Conservation (phyloP, 768 basidiomycete species). For the Filobasidium wieringae region DNA sequence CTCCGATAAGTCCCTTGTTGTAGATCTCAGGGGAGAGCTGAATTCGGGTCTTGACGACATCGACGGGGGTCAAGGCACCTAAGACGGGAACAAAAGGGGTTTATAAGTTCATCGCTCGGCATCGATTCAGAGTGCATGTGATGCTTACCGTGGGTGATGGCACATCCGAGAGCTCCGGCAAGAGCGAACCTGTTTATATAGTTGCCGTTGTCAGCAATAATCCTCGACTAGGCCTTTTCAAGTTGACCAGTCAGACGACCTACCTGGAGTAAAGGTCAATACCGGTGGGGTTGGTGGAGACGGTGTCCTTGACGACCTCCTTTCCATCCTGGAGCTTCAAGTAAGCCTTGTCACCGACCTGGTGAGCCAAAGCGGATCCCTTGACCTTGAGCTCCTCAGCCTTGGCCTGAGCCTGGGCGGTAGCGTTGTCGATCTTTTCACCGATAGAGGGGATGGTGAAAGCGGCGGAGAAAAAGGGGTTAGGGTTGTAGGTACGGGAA, state of each 20-base stretch:
- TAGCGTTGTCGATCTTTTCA: constrained; percentile 37
- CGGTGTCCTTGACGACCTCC: constrained; percentile 31
- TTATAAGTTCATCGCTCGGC: too few relatives aligned
- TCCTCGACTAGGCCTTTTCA: too few relatives aligned
- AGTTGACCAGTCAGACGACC: not conserved
- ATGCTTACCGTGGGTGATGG: constrained; percentile 35
- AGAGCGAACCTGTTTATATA: constrained; percentile 34
- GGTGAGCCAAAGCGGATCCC: constrained; percentile 2
- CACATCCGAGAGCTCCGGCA: constrained; percentile 39
- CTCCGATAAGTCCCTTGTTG: constrained; percentile 61
- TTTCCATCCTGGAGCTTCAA: constrained; percentile 31
- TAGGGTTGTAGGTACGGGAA: constrained; percentile 11
- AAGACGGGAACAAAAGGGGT: too few relatives aligned
- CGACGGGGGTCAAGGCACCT: constrained; percentile 43
- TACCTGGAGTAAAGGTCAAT: constrained; percentile 33
- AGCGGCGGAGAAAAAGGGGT: constrained; percentile 36
- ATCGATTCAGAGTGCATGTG: too few relatives aligned
- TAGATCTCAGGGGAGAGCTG: constrained; percentile 58
- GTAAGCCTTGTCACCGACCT: constrained; percentile 21
- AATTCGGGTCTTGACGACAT: constrained; percentile 98
- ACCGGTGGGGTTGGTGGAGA: constrained; percentile 33
- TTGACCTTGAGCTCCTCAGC: constrained; percentile 23
- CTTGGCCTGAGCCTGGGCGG: constrained; percentile 25
- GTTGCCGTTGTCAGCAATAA: too few relatives aligned
- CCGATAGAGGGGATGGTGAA: constrained; percentile 37